Evolutionary conservation across 495 filamentous ascomycete genomes (phyloP).

Genomic region (Lepidopterella palustris): DNA sequence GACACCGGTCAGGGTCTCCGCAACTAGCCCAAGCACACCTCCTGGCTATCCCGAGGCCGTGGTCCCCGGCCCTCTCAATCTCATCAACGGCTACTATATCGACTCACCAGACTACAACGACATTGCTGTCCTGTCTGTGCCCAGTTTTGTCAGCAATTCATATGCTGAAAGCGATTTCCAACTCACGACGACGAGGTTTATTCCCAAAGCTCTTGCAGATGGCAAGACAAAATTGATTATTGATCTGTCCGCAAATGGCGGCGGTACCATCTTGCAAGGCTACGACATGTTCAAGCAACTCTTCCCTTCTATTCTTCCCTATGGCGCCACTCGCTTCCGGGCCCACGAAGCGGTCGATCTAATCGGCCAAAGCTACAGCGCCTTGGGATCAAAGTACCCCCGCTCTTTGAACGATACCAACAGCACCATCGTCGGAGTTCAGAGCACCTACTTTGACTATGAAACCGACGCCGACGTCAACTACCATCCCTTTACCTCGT

Average conservation of each 20-base stretch:
- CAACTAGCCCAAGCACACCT: conserved; percentile 9
- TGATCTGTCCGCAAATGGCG: conserved; percentile 34
- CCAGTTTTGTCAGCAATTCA: conserved; percentile 24
- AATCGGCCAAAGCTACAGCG: conserved; percentile 41
- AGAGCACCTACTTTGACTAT: conserved; percentile 23
- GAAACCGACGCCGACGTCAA: conserved; percentile 15
- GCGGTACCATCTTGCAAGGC: conserved; percentile 35
- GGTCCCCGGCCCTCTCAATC: conserved; percentile 37
- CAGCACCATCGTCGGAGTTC: background rate
- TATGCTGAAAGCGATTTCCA: conserved; percentile 35
- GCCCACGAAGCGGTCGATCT: conserved; percentile 41
- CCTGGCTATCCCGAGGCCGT: conserved; percentile 48
- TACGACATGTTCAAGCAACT: conserved; percentile 41
- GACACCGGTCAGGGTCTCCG: background rate
- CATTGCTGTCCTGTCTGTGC: conserved; percentile 40
- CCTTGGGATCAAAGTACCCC: conserved; percentile 18
- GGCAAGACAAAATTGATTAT: conserved; percentile 37
- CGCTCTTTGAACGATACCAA: conserved; percentile 1
- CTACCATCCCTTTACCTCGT: conserved; percentile 15
- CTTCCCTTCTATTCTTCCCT: conserved; percentile 43
- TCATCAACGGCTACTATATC: conserved; percentile 46
- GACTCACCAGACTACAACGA: conserved; percentile 41
- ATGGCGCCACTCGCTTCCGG: conserved; percentile 42
- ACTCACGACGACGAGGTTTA: conserved; percentile 36
- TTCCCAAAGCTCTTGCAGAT: conserved; percentile 34